A percentile compares a stretch with the other conserved stretches of the same genome.
phyloP scores from a whole-genome alignment of 352 stramenopile species.

The Phytophthora meadii region DNA sequence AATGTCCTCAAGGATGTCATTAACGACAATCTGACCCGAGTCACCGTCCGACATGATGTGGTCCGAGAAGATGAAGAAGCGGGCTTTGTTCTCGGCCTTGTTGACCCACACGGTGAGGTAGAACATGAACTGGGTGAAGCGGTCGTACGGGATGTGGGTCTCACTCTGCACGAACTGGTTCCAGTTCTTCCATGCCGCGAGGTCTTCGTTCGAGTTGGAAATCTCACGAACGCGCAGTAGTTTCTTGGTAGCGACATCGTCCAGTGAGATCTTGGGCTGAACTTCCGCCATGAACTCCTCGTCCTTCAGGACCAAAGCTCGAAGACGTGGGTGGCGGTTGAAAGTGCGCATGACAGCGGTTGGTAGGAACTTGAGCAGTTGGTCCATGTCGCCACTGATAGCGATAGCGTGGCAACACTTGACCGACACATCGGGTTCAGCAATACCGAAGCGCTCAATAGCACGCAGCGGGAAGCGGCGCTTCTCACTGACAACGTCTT shows the following conservation, averaged over 20 bases:
- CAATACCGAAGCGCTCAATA: constrained; percentile 46
- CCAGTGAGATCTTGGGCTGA: constrained; percentile 41
- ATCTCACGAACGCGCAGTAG: constrained; percentile 42
- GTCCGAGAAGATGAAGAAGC: constrained; percentile 64
- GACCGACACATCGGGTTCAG: constrained; percentile 38
- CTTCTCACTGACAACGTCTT: constrained; percentile 16
- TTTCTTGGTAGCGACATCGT: constrained; percentile 38
- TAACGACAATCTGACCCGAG: constrained; percentile 55
- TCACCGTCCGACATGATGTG: constrained; percentile 67
- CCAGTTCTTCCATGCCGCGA: constrained; percentile 38
- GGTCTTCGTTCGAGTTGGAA: constrained; percentile 25
- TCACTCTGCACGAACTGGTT: constrained; percentile 44
- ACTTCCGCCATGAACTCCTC: constrained; percentile 51
- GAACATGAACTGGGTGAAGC: constrained; percentile 57
- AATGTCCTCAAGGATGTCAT: constrained; percentile 48
- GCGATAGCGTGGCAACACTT: constrained; percentile 45
- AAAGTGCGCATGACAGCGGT: constrained; percentile 58
- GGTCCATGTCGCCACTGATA: constrained; percentile 44
- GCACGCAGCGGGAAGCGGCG: constrained; percentile 41
- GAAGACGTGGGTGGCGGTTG: constrained; percentile 69
- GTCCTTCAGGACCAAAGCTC: constrained; percentile 40
- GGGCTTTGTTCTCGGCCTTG: constrained; percentile 26
- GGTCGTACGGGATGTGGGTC: constrained; percentile 46
- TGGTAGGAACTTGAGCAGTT: constrained; percentile 54
- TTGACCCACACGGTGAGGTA: constrained; percentile 56